Conservation (phyloP, 352 stramenopile species). For the Phytophthora vignae region DNA sequence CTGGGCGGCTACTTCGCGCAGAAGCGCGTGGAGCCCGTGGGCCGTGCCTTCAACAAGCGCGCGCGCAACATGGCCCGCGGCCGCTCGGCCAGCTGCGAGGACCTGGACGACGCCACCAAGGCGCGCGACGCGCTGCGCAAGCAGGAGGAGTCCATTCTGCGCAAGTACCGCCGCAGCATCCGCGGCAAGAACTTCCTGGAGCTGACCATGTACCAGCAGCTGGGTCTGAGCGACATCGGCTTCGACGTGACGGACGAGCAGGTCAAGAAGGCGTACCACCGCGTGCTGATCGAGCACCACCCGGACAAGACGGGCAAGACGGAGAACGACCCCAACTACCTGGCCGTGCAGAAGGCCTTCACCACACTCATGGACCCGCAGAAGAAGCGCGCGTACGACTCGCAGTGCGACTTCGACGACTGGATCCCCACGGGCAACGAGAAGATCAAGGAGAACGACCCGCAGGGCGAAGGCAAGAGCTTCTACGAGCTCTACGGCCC, state of each 20-base stretch:
- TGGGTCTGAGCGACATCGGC: conserved; percentile 75
- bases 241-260: conserved; percentile 87
- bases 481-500: conserved; percentile 90
- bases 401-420: conserved; percentile 90
- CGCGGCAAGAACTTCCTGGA: conserved; percentile 85
- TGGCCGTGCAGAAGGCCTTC: conserved; percentile 88
- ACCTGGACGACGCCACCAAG: conserved; percentile 71
- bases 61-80: conserved; percentile 80
- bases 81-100: conserved; percentile 81
- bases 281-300: conserved; percentile 90
- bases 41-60: conserved; percentile 76
- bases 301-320: conserved; percentile 90
- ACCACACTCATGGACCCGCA: conserved; percentile 79
- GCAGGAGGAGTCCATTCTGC: conserved; percentile 70
- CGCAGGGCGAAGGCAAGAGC: conserved; percentile 67
- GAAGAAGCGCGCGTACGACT: conserved; percentile 89
- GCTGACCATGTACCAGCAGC: conserved; percentile 90
- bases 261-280: conserved; percentile 91
- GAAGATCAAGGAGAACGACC: conserved; percentile 81
- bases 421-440: conserved; percentile 78
- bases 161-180: conserved; percentile 86
- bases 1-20: conserved; percentile 79
- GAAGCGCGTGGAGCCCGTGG: conserved; percentile 80
- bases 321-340: conserved; percentile 91
- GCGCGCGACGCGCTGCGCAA: conserved; percentile 68